phyloP scores from a whole-genome alignment of 2,329 filamentous ascomycete species.

The Xylaria digitata region DNA sequence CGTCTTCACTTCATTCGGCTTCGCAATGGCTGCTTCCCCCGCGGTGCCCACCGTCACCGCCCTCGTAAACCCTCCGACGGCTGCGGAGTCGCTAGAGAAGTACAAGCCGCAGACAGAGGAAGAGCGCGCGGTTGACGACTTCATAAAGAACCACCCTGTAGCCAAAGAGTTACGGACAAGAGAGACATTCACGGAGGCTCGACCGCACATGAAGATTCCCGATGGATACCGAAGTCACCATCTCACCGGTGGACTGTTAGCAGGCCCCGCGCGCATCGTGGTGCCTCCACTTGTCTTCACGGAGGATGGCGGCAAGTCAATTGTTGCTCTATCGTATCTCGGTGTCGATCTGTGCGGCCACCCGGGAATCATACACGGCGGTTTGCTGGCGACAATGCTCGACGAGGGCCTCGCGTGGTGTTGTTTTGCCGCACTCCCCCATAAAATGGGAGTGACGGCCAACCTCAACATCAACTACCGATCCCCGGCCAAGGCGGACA shows the following conservation, averaged over 20 bases:
- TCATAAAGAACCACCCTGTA: slow-evolving; percentile 81
- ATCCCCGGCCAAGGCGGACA: slow-evolving; percentile 78
- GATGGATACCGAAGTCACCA: slow-evolving; percentile 74
- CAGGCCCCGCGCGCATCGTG: slow-evolving; percentile 78
- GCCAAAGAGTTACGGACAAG: slow-evolving; percentile 74
- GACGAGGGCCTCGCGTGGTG: slow-evolving; percentile 91
- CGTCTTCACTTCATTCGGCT: slow-evolving; percentile 62
- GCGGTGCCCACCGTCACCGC: slow-evolving; percentile 61
- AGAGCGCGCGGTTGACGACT: slow-evolving; percentile 72
- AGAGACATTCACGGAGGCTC: slow-evolving; percentile 76
- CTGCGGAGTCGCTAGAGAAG: slow-evolving; percentile 77
- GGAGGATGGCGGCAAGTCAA: slow-evolving; percentile 74
- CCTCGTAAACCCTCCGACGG: slow-evolving; percentile 65
- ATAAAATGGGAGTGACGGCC: slow-evolving; percentile 87
- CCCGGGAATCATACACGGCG: slow-evolving; percentile 90
- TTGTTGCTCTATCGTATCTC: slow-evolving; percentile 80
- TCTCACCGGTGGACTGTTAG: slow-evolving; percentile 83
- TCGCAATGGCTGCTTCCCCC: slow-evolving; percentile 67
- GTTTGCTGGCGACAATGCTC: slow-evolving; percentile 88
- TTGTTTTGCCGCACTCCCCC: slow-evolving; percentile 88
- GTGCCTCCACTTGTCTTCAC: slow-evolving; percentile 85
- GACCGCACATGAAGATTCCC: slow-evolving; percentile 90
- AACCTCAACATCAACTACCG: slow-evolving; percentile 86
- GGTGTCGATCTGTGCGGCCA: slow-evolving; percentile 87
- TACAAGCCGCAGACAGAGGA: slow-evolving; percentile 70